A percentile compares a stretch with the other conserved stretches of the same genome.
Evolutionary conservation across 1,139 yeast genomes (phyloP).

Genomic region (Spencermartinsiella ligniputridi): DNA sequence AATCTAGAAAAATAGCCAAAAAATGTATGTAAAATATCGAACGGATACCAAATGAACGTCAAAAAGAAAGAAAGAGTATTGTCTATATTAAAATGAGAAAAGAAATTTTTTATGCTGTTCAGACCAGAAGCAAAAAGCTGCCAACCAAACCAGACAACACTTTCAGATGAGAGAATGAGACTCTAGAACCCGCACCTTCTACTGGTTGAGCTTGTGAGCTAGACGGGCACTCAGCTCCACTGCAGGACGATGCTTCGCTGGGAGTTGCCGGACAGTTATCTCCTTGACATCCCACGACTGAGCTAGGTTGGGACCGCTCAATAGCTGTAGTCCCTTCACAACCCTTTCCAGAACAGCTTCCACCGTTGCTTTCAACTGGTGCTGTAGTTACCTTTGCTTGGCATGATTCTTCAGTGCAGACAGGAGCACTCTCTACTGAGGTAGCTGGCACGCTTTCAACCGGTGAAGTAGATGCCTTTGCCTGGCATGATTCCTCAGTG

Average conservation of each 20-base stretch:
- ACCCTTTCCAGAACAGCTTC: neutral
- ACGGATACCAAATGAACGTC: neutral
- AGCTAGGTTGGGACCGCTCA: too few relatives aligned
- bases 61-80: slow-evolving; percentile 4
- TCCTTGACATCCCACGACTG: too few relatives aligned
- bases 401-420: neutral
- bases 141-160: neutral
- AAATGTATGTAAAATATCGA: slow-evolving; percentile 1
- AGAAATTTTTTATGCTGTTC: neutral
- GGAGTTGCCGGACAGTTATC: slow-evolving; percentile 12
- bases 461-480: too few relatives aligned
- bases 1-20: neutral
- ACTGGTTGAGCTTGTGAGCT: neutral
- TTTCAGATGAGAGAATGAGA: neutral
- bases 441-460: neutral
- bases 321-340: neutral
- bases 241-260: slow-evolving; percentile 12
- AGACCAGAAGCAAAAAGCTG: neutral
- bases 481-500: too few relatives aligned
- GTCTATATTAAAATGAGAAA: neutral
- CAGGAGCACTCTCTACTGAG: neutral
- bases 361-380: too few relatives aligned
- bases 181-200: neutral
- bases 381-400: neutral
- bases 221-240: slow-evolving; percentile 10